Base-by-base conservation (phyloP, 306 rosid species). In the Citrullus mucosospermus region DNA sequence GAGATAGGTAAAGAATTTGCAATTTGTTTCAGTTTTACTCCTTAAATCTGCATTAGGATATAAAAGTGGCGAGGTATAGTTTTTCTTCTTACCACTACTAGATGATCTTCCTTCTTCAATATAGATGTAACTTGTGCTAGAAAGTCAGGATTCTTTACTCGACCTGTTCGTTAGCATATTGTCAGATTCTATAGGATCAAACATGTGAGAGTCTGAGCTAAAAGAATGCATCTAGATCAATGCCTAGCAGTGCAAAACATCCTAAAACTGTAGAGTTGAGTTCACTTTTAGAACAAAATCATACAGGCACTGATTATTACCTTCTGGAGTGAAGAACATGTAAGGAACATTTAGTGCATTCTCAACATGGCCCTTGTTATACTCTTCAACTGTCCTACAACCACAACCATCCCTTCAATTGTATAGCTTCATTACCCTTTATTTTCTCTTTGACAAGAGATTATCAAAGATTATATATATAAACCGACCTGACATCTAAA, bases 291-390 rank as follows among this genome's bases (percentile, higher is more conserved):
- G 22, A 32, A 63, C 70, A 63, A 53, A 63, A 32, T 6, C 18
- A 16, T 16, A 2, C 20, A 68, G 0, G 2, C 1, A 5, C 1
- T 17, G 0, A 2, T 69, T 11, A 44, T 12, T 82, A 83, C 89
- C 91, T 75, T 88, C 78, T 69, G 79, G 57, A 8, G 87, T 81
- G 62, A 68, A 20, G 83, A 88, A 80, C 89, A 88, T 83, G 87
- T 83, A 88, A 61, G 91, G 89, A 58, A 85, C 79, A 46, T 88
- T 88, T 14, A 83, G 2, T 22, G 91, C 87, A 22, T 79, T 75
- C 9, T 80, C 82, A 5, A 88, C 76, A 43, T 88, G 91, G 80
- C 89, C 82, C 80, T 86, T 88, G 65, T 83, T 83, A 82, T 77
- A 88, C 44, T 85, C 91, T 68, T 88, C 89, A 17, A 46, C 43